A percentile compares a stretch with the other conserved stretches of the same genome.
Evolutionary conservation across 2,329 filamentous ascomycete genomes (phyloP).

Genomic region (Ophiostoma ips): DNA sequence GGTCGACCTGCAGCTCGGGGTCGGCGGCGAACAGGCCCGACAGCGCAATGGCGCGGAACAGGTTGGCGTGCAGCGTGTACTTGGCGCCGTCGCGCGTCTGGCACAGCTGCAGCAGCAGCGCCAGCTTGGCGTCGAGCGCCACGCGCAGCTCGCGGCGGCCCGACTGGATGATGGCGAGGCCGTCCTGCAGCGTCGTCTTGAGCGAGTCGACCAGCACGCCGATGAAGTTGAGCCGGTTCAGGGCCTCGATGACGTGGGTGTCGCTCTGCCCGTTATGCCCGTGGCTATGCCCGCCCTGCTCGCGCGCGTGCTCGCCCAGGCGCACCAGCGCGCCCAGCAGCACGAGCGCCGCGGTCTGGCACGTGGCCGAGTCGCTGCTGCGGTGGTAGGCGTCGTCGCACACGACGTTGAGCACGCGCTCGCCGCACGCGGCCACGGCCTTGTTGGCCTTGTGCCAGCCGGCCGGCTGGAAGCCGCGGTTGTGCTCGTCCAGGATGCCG

Average conservation of each 20-base stretch:
- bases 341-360: constrained; percentile 73
- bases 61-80: constrained; percentile 74
- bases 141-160: constrained; percentile 31
- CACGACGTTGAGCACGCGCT: constrained; percentile 68
- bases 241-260: constrained; percentile 59
- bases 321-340: constrained; percentile 68
- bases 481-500: constrained; percentile 43
- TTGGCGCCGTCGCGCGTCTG: constrained; percentile 76
- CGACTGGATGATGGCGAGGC: constrained; percentile 32
- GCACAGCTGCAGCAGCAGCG: constrained; percentile 69
- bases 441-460: constrained; percentile 53
- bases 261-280: no score
- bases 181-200: constrained; percentile 60
- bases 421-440: constrained; percentile 53
- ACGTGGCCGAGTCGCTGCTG: constrained; percentile 60
- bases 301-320: constrained; percentile 49
- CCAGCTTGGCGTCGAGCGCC: constrained; percentile 57
- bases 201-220: constrained; percentile 82
- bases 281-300: no score
- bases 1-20: constrained; percentile 73
- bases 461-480: constrained; percentile 28
- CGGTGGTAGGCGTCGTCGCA: constrained; percentile 72
- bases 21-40: constrained; percentile 82
- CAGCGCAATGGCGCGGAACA: constrained; percentile 68
- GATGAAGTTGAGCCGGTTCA: constrained; percentile 81